Conservation (phyloP, 148 eudicot species). For the Vaccinium vitisidaea region DNA sequence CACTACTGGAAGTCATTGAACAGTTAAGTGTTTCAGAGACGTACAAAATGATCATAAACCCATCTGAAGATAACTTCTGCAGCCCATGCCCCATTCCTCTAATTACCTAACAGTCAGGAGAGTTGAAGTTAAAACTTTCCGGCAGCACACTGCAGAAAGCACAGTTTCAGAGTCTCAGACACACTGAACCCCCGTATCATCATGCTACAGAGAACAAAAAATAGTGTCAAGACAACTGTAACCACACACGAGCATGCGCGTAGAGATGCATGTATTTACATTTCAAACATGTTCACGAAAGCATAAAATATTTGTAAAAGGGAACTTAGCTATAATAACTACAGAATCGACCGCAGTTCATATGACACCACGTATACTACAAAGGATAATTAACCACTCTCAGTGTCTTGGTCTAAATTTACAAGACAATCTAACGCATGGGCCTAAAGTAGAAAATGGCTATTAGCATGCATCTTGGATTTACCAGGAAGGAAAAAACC, state of each 20-base stretch:
- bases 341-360: neutral
- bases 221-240: neutral
- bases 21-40: neutral
- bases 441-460: neutral
- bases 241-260: neutral
- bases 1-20: neutral
- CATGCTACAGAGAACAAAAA: slow-evolving; percentile 10
- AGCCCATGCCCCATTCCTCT: neutral
- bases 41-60: slow-evolving; percentile 13
- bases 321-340: neutral
- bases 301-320: neutral
- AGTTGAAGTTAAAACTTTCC: slow-evolving; percentile 7
- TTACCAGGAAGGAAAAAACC: too few species aligned
- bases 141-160: neutral
- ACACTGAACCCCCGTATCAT: neutral
- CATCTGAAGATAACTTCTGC: neutral
- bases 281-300: neutral
- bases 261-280: slow-evolving; percentile 4
- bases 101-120: neutral
- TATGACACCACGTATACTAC: neutral
- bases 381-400: neutral
- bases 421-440: neutral
- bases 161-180: slow-evolving; percentile 1
- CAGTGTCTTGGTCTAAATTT: neutral
- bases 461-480: too few species aligned